Conservation (phyloP, 2,329 filamentous ascomycete species). For the Trichoderma lentiforme region DNA sequence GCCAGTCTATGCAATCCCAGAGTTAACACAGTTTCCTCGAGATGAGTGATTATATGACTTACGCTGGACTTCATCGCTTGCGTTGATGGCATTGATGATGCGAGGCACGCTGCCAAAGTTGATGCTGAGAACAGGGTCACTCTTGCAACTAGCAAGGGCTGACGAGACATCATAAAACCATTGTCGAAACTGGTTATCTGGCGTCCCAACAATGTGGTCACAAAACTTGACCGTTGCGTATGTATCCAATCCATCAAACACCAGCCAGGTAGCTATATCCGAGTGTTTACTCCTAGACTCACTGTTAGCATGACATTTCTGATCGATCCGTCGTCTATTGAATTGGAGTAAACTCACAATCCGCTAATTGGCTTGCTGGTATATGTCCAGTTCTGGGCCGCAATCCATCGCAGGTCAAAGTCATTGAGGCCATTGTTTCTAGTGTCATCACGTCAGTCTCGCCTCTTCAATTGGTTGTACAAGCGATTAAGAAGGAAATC, state of each 20-base stretch:
- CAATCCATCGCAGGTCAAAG: slow-evolving; percentile 58
- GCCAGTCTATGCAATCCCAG: slow-evolving; percentile 11
- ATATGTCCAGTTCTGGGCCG: slow-evolving; percentile 56
- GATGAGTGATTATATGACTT: too few relatives aligned
- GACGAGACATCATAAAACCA: slow-evolving; percentile 56
- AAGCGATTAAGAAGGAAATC: not conserved
- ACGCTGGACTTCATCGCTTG: slow-evolving; percentile 12
- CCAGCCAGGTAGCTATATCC: slow-evolving; percentile 45
- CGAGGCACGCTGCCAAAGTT: slow-evolving; percentile 25
- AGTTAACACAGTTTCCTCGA: too few relatives aligned
- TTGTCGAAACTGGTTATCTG: slow-evolving; percentile 62
- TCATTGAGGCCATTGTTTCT: slow-evolving; percentile 55
- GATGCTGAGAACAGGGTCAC: slow-evolving; percentile 20
- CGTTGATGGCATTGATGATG: slow-evolving; percentile 20
- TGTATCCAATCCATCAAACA: slow-evolving; percentile 62
- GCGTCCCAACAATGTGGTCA: slow-evolving; percentile 50
- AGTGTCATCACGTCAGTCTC: slow-evolving; percentile 18
- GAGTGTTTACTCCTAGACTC: slow-evolving; percentile 25
- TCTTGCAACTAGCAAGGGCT: slow-evolving; percentile 30
- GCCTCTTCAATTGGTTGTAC: not conserved
- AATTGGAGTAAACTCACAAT: slow-evolving; percentile 32
- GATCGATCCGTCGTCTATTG: not conserved
- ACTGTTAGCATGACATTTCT: not conserved
- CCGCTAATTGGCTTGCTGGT: slow-evolving; percentile 41
- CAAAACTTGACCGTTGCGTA: slow-evolving; percentile 57